Evolutionary conservation across 441 rosid species (phyloP).

Genomic region (Raphanus hybrid): DNA sequence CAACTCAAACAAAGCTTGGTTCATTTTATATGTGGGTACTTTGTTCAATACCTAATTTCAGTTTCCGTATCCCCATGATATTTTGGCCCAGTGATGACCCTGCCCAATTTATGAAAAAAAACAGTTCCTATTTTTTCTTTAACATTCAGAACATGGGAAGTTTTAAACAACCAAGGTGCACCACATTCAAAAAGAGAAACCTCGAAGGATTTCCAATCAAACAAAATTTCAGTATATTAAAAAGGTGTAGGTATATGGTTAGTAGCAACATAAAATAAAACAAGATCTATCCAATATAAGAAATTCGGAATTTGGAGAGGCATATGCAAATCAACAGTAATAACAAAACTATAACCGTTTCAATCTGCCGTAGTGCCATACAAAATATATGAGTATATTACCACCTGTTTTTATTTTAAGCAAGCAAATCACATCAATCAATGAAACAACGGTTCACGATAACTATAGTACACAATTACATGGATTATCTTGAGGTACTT

Average conservation of each 20-base stretch:
- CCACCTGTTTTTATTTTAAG: neutral
- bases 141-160: neutral
- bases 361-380: neutral
- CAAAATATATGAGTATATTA: neutral
- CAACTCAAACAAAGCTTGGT: neutral
- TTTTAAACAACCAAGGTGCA: slow-evolving; percentile 3
- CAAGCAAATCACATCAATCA: neutral
- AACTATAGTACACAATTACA: neutral
- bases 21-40: neutral
- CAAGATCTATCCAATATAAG: neutral
- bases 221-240: neutral
- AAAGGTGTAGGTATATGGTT: neutral
- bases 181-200: neutral
- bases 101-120: neutral
- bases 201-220: neutral
- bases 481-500: neutral
- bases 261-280: neutral
- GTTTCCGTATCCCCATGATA: neutral
- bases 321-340: neutral
- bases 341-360: neutral
- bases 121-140: neutral
- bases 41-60: neutral
- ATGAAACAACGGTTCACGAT: neutral
- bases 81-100: neutral
- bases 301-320: neutral